Evolutionary conservation across 2,329 filamentous ascomycete species (phyloP).

Genomic region (Ophiobolus disseminans): DNA sequence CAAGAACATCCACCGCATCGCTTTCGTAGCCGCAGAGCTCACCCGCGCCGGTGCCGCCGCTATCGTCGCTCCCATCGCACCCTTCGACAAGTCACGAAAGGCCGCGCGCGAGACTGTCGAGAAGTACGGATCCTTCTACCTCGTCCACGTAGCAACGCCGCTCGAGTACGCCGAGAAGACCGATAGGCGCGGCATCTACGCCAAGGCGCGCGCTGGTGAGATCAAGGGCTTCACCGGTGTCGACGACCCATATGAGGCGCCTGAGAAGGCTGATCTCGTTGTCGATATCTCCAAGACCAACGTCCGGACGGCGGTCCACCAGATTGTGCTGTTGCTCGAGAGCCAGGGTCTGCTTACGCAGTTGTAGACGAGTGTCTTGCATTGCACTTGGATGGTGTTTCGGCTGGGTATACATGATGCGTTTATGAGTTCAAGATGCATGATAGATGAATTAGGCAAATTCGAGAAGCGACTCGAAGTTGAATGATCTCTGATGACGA

Average conservation of each 20-base stretch:
- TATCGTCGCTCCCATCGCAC: conserved; percentile 95
- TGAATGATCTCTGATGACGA: no score
- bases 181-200: conserved; percentile 90
- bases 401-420: background rate
- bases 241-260: conserved; percentile 93
- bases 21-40: conserved; percentile 93
- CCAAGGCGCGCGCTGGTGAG: conserved; percentile 81
- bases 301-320: conserved; percentile 92
- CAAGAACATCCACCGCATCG: conserved; percentile 94
- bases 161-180: conserved; percentile 95
- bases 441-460: no score
- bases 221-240: conserved; percentile 99
- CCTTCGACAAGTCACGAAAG: conserved; percentile 79
- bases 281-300: conserved; percentile 87
- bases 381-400: background rate
- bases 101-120: conserved; percentile 84
- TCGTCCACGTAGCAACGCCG: conserved; percentile 91
- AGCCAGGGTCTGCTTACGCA: conserved; percentile 82
- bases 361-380: conserved; percentile 26
- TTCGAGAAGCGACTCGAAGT: no score
- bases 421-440: background rate
- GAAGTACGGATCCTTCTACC: conserved; percentile 90
- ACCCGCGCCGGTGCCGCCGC: conserved; percentile 92
- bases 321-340: conserved; percentile 94
- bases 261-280: conserved; percentile 79